A percentile compares a stretch with the other conserved stretches of the same genome.
Evolutionary conservation across 495 filamentous ascomycete genomes (phyloP).

Genomic region (Mytilinidion resinicola): DNA sequence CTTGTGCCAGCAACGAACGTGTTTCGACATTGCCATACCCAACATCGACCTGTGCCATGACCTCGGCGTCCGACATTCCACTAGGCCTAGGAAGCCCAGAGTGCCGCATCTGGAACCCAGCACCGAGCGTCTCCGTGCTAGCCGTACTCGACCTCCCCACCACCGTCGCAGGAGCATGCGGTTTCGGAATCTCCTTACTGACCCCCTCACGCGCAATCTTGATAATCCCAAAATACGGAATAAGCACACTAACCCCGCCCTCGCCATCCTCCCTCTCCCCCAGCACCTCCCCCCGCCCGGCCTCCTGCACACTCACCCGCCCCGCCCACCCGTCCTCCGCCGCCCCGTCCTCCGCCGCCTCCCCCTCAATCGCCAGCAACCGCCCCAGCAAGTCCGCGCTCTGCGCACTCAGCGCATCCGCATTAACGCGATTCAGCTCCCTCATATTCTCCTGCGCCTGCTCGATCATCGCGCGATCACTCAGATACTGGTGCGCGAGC

Average conservation of each 20-base stretch:
- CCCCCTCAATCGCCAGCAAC: slow-evolving; percentile 37
- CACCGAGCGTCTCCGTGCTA: neutral
- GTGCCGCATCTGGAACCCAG: neutral
- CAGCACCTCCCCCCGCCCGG: slow-evolving; percentile 9
- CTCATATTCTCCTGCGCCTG: slow-evolving; percentile 37
- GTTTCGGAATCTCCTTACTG: slow-evolving; percentile 5
- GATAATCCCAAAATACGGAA: slow-evolving; percentile 38
- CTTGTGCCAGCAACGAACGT: neutral
- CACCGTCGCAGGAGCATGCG: neutral
- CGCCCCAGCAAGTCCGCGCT: slow-evolving; percentile 34
- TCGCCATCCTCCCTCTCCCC: slow-evolving; percentile 14
- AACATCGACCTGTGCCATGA: neutral
- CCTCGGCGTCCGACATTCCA: neutral
- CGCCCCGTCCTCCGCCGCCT: slow-evolving; percentile 33
- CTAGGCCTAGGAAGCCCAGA: neutral
- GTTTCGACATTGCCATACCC: neutral
- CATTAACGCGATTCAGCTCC: slow-evolving; percentile 28
- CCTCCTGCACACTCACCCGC: slow-evolving; percentile 17
- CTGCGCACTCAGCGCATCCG: slow-evolving; percentile 33
- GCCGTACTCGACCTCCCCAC: neutral
- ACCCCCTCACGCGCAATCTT: slow-evolving; percentile 27
- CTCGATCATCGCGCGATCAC: slow-evolving; percentile 44
- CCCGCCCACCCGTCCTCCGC: slow-evolving; percentile 21
- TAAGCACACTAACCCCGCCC: slow-evolving; percentile 25
- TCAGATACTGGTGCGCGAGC: slow-evolving; percentile 38